phyloP scores from a whole-genome alignment of 2,329 filamentous ascomycete species.

The Drechslerella stenobrocha region DNA sequence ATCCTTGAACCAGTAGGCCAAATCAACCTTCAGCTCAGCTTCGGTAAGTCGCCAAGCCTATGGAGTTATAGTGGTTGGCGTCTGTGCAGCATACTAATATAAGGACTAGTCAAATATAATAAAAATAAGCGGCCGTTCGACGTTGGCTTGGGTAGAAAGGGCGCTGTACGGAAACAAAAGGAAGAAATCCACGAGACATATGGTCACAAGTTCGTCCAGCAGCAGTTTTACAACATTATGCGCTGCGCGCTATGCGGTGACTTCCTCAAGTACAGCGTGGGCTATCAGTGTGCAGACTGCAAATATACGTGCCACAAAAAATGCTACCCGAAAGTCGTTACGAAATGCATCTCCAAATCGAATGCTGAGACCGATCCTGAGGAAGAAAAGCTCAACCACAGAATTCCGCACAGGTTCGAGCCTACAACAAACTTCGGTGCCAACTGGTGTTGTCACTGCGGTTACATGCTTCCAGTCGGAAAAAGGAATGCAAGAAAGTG shows the following conservation, averaged over 20 bases:
- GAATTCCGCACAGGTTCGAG: constrained; percentile 95
- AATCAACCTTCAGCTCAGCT: constrained; percentile 87
- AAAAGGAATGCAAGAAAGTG: constrained; percentile 95
- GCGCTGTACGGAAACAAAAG: constrained; percentile 94
- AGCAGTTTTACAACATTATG: constrained; percentile 99
- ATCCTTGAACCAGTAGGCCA: constrained; percentile 91
- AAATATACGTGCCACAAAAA: constrained; percentile 99
- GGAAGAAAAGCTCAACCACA: constrained; percentile 99
- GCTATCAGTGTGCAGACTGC: constrained; percentile 99
- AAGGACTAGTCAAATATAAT: constrained; percentile 71
- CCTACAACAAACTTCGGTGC: constrained; percentile 97
- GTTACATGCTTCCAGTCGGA: constrained; percentile 90
- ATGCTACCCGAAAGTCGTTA: constrained; percentile 94
- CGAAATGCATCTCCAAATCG: constrained; percentile 99
- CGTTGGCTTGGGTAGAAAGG: constrained; percentile 87
- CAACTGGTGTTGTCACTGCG: constrained; percentile 99
- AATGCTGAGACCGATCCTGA: constrained; percentile 98
- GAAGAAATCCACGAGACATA: constrained; percentile 99
- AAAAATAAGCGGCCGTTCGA: constrained; percentile 82
- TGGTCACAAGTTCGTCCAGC: constrained; percentile 97
- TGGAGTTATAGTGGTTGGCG: background rate
- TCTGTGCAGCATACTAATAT: constrained; percentile 49
- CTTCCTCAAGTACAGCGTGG: constrained; percentile 96
- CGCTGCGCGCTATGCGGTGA: constrained; percentile 96
- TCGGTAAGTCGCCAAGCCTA: constrained; percentile 60